These are phyloP conservation scores for Amanita thiersii DNA, from an alignment of 768 basidiomycete species.

Conservation along the genomic window DNA sequence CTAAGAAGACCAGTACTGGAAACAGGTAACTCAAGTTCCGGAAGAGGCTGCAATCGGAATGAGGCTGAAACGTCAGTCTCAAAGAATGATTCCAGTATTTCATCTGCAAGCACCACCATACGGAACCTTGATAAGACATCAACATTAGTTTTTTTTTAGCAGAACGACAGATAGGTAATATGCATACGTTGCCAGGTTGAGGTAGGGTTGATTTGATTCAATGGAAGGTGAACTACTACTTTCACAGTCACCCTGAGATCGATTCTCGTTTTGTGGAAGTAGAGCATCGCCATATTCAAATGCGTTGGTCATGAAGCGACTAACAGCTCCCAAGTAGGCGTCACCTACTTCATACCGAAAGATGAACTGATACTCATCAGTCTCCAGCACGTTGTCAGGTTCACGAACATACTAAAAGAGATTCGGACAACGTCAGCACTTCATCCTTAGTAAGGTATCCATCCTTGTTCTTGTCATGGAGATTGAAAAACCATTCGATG, in stretches of 20 bases:
- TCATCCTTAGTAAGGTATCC: slow-evolving; percentile 95
- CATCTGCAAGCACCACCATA: slow-evolving; percentile 97
- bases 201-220: slow-evolving; percentile 80
- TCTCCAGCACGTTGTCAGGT: not conserved
- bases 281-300: slow-evolving; percentile 98
- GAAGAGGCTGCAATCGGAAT: slow-evolving; percentile 70
- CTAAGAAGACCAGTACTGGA: slow-evolving; percentile 60
- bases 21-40: slow-evolving; percentile 57
- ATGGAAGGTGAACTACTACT: slow-evolving; percentile 37
- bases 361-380: slow-evolving; percentile 61
- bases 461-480: slow-evolving; percentile 95
- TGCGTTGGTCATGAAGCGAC: slow-evolving; percentile 95
- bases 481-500: slow-evolving; percentile 97
- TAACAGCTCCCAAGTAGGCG: slow-evolving; percentile 92
- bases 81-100: slow-evolving; percentile 94
- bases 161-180: not conserved
- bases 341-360: slow-evolving; percentile 97
- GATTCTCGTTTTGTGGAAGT: slow-evolving; percentile 43
- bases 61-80: slow-evolving; percentile 85
- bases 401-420: slow-evolving; percentile 61
- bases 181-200: slow-evolving; percentile 80
- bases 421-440: slow-evolving; percentile 90
- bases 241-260: slow-evolving; percentile 19
- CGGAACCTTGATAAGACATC: slow-evolving; percentile 60
- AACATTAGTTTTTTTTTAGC: slow-evolving; percentile 8